Evolutionary conservation across 2,329 filamentous ascomycete genomes (phyloP), one percentile per base, ranked within the genome.

Genomic region (Fusarium austroafricanum): DNA sequence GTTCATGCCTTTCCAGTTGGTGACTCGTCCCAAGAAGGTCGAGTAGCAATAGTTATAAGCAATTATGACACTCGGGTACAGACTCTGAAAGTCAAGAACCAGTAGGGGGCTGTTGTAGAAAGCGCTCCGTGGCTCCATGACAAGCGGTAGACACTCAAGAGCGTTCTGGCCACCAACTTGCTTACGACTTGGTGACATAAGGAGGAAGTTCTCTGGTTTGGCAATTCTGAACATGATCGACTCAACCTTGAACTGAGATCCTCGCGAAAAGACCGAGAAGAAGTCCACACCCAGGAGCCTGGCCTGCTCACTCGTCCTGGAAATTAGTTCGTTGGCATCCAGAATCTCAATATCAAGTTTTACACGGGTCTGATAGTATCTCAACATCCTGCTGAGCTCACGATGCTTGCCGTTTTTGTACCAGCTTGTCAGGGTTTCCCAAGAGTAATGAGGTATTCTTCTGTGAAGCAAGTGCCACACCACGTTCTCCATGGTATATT

Each of bases 1-100:
- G 81, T 93, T 94, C 29, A 87, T 89, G 4, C 94, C 94, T n/a
- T 93, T 89, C 95, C 95, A 97, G 71, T 89, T 88, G 28, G 89
- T 87, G 38, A 97, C 89, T 29, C 96, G 89, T 1, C 96, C 96
- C 1, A 98, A 84, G 71, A 94, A 99, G 0, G 96, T 99, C 0
- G 96, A 98, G 76, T 99, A 99, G 81, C 96, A 99, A 76, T 97
- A 96, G 75, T 99, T 99, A 82, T 99, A 98, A 0, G 96, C 96
- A 75, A 99, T 98, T 94, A 99, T 97, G 62, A 98, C 90, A 78
- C 94, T 97, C 0, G 96, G 96, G 70, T 99, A 99, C 46, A 99
- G 81, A 61, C 93, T 97, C 75, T 98, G 95, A 67, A 99, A 99
- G 79, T 99, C 96, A 9, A 99, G 84, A 0, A 99, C 96, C 5